phyloP scores from a whole-genome alignment of 1,284 basidiomycete genomes.

The Ganoderma resinaceum region DNA sequence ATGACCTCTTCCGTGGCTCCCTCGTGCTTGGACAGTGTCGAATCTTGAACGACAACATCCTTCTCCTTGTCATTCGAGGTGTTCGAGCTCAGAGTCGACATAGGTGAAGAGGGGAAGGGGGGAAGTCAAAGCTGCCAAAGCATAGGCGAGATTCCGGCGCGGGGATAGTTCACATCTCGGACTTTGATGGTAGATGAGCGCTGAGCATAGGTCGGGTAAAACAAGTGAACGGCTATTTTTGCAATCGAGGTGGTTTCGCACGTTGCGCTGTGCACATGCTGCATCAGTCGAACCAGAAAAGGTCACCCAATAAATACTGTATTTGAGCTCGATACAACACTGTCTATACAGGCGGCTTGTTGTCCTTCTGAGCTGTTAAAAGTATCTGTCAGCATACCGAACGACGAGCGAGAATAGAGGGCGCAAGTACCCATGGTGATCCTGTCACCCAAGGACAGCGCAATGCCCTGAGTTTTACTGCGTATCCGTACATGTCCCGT shows the following conservation, averaged over 20 bases:
- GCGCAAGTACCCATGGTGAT: conserved; percentile 88
- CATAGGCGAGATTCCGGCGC: not conserved
- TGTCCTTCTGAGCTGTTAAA: conserved; percentile 70
- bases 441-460: conserved; percentile 90
- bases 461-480: conserved; percentile 96
- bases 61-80: conserved; percentile 37
- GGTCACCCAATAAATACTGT: conserved; percentile 27
- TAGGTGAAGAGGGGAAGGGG: conserved; percentile 17
- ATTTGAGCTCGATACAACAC: conserved; percentile 23
- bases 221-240: conserved; percentile 24
- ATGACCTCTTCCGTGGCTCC: conserved; percentile 42
- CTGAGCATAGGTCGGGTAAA: not conserved
- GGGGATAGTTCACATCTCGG: not conserved
- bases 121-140: no score
- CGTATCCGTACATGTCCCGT: conserved; percentile 93
- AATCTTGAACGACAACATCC: conserved; percentile 23
- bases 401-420: not conserved
- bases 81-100: conserved; percentile 30
- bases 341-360: conserved; percentile 55
- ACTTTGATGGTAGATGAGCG: not conserved
- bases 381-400: conserved; percentile 12
- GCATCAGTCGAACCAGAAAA: not conserved
- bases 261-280: not conserved
- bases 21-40: conserved; percentile 9
- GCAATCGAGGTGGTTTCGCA: conserved; percentile 26